Evolutionary conservation across 306 rosid species (phyloP).

Genomic region (Trichosanthes truncata): DNA sequence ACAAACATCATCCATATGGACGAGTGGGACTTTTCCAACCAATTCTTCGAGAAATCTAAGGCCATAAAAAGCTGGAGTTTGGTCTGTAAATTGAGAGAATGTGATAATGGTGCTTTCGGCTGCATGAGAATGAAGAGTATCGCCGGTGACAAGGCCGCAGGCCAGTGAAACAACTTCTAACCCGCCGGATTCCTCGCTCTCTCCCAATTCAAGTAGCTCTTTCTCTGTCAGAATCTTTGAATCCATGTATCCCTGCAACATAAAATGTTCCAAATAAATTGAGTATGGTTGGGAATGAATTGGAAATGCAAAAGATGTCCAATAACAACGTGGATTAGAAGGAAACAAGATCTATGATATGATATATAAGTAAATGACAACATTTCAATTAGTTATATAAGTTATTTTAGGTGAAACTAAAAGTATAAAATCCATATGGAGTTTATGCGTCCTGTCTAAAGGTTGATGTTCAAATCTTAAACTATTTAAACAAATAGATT

Average conservation of each 20-base stretch:
- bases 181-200: not conserved
- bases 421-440: no score
- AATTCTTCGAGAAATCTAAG: conserved; percentile 20
- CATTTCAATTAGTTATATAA: no score
- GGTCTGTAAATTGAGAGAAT: conserved; percentile 17
- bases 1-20: conserved; percentile 27
- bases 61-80: not conserved
- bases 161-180: conserved; percentile 23
- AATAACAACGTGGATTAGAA: no score
- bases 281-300: no score
- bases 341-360: no score
- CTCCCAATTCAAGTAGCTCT: conserved; percentile 17
- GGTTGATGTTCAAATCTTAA: no score
- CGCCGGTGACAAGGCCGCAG: conserved; percentile 26
- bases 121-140: not conserved
- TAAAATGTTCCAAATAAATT: not conserved
- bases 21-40: conserved; percentile 21
- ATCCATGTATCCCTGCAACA: conserved; percentile 15
- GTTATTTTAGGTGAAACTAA: no score
- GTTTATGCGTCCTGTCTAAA: no score
- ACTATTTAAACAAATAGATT: no score
- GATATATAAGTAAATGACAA: no score
- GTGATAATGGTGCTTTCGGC: not conserved
- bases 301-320: no score
- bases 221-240: conserved; percentile 25